Base-by-base conservation (phyloP, 2,329 filamentous ascomycete species). In the Bipolaris oryzae region DNA sequence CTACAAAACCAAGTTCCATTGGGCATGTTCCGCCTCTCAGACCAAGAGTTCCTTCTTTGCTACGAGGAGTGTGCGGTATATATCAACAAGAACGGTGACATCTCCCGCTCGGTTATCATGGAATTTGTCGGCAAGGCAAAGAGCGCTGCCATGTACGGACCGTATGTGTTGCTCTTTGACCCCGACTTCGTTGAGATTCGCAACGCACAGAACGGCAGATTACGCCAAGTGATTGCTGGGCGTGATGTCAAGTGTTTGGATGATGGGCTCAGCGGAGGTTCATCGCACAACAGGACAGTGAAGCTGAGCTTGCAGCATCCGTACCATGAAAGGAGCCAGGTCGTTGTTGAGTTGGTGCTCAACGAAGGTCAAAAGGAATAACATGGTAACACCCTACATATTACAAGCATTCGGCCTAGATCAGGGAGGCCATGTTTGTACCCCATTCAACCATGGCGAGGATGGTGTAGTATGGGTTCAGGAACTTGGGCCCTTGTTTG, bases 31-130 rank as follows among this genome's bases (percentile, higher is more conserved):
- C 88, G 93, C 38, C 86, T 99, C 52, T 89, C 90, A 54, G 95
- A 82, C 50, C 72, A 76, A 51, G 77, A 96, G 75, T 99, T 98
- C 77, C 81, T 99, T 23, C 87, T 97, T 46, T 91, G 90, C 35
- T 99, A 98, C 75, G 91, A 96, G 76, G 92, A 97, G 76, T 98
- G 94, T 68, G 95, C 93, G 16, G 93, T 99, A 7, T 99, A 98
- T 71, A 90, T 98, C 72, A 96, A 99, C 81, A 97, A 98, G 78
- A 92, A 98, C 76, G 95, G 95, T 64, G 95, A 99, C 60, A 92
- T 99, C 25, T 94, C 88, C 37, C 89, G 96, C 43, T 92, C 89
- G 25, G 91, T 98, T 56, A 93, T 98, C 70, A 96, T 99, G 92
- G 92, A 98, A 74, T 99, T 98, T 75, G 95, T 96, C n/a, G 95